Percentiles rank a stretch among this genome's conserved stretches.
phyloP scores from a whole-genome alignment of 495 filamentous ascomycete genomes.

The Penicillium verhagenii region DNA sequence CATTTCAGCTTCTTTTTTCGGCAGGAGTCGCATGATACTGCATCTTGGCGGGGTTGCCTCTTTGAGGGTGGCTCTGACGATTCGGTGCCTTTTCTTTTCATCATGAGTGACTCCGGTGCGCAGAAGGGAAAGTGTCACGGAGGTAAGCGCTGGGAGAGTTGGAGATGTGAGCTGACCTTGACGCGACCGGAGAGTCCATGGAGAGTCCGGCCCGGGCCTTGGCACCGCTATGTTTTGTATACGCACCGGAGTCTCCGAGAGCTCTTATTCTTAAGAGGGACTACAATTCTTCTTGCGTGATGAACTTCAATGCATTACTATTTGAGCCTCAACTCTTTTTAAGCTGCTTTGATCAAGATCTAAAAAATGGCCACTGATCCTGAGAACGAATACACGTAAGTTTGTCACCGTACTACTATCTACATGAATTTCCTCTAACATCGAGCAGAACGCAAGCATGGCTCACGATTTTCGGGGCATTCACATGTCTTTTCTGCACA shows the following conservation, averaged over 20 bases:
- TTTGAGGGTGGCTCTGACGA: constrained; percentile 5
- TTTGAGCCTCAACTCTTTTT: too few species aligned
- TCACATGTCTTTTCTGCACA: constrained; percentile 44
- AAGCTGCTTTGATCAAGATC: too few species aligned
- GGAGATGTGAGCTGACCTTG: background rate
- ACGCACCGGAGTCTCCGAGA: background rate
- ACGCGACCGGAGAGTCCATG: constrained; percentile 30
- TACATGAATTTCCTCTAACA: background rate
- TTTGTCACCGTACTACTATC: background rate
- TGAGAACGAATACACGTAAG: background rate
- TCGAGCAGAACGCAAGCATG: constrained; percentile 23
- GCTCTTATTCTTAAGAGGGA: too few species aligned
- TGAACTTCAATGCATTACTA: too few species aligned
- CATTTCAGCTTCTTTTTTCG: constrained; percentile 17
- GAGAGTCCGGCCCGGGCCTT: constrained; percentile 20
- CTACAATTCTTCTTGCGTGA: too few species aligned
- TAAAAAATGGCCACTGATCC: background rate
- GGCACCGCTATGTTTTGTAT: background rate
- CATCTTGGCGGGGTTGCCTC: constrained; percentile 41
- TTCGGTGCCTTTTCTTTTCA: constrained; percentile 28
- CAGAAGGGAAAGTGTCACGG: too few species aligned
- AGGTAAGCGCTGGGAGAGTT: too few species aligned
- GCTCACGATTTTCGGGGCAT: constrained; percentile 29
- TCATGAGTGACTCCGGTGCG: too few species aligned
- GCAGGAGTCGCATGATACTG: constrained; percentile 46